Percentiles rank a stretch among this genome's conserved stretches.
phyloP scores from a whole-genome alignment of 257 asterid species.

The Parsonsia alboflavescens region DNA sequence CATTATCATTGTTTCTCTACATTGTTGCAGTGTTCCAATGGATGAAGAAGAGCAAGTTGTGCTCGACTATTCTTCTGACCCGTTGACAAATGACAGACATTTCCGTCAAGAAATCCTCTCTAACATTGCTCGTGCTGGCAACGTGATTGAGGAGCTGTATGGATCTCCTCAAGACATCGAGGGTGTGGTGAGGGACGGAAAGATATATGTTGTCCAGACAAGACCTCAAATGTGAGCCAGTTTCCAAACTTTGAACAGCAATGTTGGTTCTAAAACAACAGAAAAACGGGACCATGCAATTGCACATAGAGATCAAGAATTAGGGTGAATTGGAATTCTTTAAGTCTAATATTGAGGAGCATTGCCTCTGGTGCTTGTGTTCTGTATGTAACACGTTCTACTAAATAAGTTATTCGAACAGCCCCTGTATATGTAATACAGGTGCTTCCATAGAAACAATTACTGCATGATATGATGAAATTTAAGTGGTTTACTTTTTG shows the following conservation, averaged over 20 bases:
- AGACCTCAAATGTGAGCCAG: conserved; percentile 84
- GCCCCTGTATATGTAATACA: too few species aligned
- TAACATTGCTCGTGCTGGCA: conserved; percentile 80
- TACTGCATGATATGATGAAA: too few species aligned
- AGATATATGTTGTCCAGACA: conserved; percentile 91
- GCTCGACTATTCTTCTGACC: conserved; percentile 79
- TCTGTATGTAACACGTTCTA: background rate
- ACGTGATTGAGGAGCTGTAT: conserved; percentile 72
- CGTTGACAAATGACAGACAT: conserved; percentile 47
- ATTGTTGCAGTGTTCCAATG: conserved; percentile 80
- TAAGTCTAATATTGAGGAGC: too few species aligned
- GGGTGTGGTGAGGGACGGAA: conserved; percentile 88
- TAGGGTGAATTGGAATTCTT: too few species aligned
- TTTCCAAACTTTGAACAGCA: background rate
- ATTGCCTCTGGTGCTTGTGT: background rate
- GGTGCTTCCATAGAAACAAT: too few species aligned
- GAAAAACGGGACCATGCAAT: background rate
- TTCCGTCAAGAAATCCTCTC: conserved; percentile 68
- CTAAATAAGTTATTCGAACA: too few species aligned
- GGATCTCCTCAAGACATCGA: conserved; percentile 95
- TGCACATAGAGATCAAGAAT: background rate
- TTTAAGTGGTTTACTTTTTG: too few species aligned
- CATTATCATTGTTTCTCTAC: background rate
- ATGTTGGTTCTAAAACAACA: background rate
- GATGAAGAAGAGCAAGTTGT: conserved; percentile 83